Conservation (phyloP, 169 alveolate genomes). For the Plasmodium relictum region DNA sequence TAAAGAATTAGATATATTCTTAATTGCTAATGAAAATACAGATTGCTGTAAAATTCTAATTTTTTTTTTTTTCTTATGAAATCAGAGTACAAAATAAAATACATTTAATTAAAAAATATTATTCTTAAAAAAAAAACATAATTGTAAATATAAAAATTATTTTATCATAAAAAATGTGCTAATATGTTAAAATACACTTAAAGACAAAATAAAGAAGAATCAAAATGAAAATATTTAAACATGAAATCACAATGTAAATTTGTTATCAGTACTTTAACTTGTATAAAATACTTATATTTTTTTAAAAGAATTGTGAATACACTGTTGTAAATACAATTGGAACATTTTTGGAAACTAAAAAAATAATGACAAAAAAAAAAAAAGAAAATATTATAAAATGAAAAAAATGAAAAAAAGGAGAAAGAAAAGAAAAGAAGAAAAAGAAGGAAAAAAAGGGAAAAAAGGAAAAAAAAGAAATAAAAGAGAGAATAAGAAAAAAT, state of each 20-base stretch:
- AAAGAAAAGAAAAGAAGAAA: slow-evolving; percentile 1
- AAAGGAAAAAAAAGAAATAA: too few species aligned
- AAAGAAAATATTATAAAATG: slow-evolving; percentile 15
- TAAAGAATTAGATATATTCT: background rate
- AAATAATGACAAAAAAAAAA: background rate
- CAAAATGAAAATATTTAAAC: background rate
- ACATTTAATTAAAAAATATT: slow-evolving; percentile 23
- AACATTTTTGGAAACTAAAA: background rate
- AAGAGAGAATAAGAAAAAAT: background rate
- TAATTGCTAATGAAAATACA: slow-evolving; percentile 16
- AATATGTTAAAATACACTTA: background rate
- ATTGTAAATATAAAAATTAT: background rate
- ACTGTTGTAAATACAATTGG: slow-evolving; percentile 2
- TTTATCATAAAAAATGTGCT: background rate
- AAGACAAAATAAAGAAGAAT: slow-evolving; percentile 11
- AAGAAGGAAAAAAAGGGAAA: background rate
- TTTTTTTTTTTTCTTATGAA: slow-evolving; percentile 18
- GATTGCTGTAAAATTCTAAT: background rate
- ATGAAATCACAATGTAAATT: background rate
- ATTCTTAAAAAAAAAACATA: slow-evolving; percentile 31
- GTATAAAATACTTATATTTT: background rate
- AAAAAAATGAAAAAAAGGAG: background rate
- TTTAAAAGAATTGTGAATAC: background rate
- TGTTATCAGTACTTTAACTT: background rate
- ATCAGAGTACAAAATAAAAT: slow-evolving; percentile 15